Conservation (phyloP, 352 stramenopile species). For the Hyaloperonospora brassicae region DNA sequence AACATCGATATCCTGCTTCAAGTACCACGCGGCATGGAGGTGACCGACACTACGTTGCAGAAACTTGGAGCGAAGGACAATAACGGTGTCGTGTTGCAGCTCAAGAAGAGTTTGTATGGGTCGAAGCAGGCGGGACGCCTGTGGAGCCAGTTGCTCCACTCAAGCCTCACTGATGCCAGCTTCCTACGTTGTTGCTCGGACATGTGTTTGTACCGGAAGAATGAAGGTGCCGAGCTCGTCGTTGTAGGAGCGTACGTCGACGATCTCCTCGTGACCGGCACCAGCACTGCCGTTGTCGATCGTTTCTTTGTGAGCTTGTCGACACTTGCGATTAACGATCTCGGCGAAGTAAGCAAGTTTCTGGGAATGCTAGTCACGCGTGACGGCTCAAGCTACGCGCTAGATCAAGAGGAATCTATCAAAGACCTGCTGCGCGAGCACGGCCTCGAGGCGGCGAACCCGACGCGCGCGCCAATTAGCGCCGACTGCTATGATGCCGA, state of each 20-base stretch:
- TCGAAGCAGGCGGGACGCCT: conserved; percentile 23
- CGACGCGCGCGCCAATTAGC: not conserved
- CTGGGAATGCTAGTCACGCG: conserved; percentile 13
- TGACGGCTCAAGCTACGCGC: not conserved
- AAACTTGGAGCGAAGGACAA: not conserved
- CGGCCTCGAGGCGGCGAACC: not conserved
- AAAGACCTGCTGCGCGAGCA: not conserved
- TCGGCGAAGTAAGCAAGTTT: conserved; percentile 17
- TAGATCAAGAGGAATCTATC: not conserved
- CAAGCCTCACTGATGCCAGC: conserved; percentile 8
- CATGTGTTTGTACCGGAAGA: conserved; percentile 20
- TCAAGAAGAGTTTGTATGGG: conserved; percentile 27
- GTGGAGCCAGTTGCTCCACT: conserved; percentile 17
- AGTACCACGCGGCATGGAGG: not conserved
- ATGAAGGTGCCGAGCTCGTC: not conserved
- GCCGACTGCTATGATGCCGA: too few relatives aligned
- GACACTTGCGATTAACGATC: conserved; percentile 17
- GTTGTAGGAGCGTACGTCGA: conserved; percentile 25
- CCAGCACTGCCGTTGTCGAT: not conserved
- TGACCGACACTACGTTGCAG: conserved; percentile 3
- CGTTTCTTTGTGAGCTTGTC: conserved; percentile 1
- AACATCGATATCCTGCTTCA: conserved; percentile 15
- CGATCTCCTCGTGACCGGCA: conserved; percentile 19
- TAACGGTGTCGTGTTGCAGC: conserved; percentile 1
- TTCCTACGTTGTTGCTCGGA: conserved; percentile 19